Conservation (phyloP, 441 rosid genomes). For the Populus hybrid region DNA sequence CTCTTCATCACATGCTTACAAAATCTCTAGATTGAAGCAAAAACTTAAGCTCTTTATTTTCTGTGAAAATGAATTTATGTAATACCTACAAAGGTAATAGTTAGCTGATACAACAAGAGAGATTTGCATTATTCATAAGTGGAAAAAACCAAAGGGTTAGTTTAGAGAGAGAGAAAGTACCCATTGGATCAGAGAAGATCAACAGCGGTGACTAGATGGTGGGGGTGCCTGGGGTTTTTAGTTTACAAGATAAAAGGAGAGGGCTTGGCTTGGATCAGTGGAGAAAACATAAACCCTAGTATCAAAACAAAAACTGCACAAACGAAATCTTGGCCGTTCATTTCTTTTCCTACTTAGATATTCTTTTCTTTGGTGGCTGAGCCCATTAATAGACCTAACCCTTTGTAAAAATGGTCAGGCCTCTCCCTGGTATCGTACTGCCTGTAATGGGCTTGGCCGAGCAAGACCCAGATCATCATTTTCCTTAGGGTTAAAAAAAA, state of each 20-base stretch:
- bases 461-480: too few species aligned
- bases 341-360: not conserved
- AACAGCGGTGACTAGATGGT: not conserved
- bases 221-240: too few species aligned
- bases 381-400: too few species aligned
- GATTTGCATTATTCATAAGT: not conserved
- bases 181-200: not conserved
- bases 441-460: too few species aligned
- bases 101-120: not conserved
- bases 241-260: too few species aligned
- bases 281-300: not conserved
- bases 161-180: not conserved
- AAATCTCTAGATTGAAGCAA: not conserved
- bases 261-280: too few species aligned
- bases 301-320: not conserved
- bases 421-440: too few species aligned
- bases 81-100: not conserved
- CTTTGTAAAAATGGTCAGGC: too few species aligned
- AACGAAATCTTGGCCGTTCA: constrained; percentile 1
- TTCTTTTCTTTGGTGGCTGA: too few species aligned
- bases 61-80: not conserved
- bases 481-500: too few species aligned
- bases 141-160: not conserved
- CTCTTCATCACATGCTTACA: not conserved
- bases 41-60: not conserved